A percentile compares a stretch with the other conserved stretches of the same genome.
phyloP scores from a whole-genome alignment of 179 eudicot genomes.

The Silene coronaria region DNA sequence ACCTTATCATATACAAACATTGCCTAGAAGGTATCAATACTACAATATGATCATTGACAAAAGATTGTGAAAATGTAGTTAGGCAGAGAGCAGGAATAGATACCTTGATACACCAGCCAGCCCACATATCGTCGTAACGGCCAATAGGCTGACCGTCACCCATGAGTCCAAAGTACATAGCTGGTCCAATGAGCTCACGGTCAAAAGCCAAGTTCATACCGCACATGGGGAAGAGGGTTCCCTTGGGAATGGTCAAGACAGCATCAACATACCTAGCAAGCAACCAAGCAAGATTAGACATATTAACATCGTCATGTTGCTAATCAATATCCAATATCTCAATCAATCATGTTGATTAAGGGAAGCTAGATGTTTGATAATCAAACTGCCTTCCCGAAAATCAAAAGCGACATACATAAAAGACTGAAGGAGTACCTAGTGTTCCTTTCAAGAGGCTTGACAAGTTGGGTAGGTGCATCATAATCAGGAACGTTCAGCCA shows the following conservation, averaged over 20 bases:
- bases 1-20: too few relatives aligned
- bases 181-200: conserved; percentile 89
- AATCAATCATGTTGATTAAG: too few relatives aligned
- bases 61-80: too few relatives aligned
- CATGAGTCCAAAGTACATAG: conserved; percentile 99
- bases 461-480: conserved; percentile 94
- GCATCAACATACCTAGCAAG: conserved; percentile 73
- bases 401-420: too few relatives aligned
- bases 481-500: conserved; percentile 97
- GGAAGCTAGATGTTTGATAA: too few relatives aligned
- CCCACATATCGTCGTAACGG: conserved; percentile 97
- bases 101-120: conserved; percentile 95
- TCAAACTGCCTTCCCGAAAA: too few relatives aligned
- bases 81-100: not conserved
- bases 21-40: too few relatives aligned
- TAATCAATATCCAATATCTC: too few relatives aligned
- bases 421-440: conserved; percentile 38
- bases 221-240: conserved; percentile 89
- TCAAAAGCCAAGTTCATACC: conserved; percentile 92
- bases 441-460: conserved; percentile 90
- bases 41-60: not conserved
- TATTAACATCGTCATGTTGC: not conserved
- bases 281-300: not conserved
- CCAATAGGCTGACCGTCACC: conserved; percentile 99
- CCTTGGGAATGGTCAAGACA: conserved; percentile 84